Conservation (phyloP, 371 early-diverging fungal genomes). For the Zopfochytrium polystomum region DNA sequence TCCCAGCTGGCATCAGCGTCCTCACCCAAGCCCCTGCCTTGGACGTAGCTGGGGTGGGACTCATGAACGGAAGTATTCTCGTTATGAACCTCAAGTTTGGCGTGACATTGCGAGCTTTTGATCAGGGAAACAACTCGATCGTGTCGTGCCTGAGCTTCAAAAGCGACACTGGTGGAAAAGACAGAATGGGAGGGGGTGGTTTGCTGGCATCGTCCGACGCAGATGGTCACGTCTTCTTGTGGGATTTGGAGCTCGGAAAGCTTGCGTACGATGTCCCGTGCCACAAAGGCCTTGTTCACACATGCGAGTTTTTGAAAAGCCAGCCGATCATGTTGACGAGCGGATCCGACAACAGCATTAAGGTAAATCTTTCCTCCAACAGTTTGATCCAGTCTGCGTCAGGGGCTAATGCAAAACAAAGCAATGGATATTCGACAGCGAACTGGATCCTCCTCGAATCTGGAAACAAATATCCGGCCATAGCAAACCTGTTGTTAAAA, state of each 20-base stretch:
- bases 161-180: constrained; percentile 77
- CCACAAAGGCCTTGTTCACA: constrained; percentile 74
- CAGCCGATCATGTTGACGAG: constrained; percentile 85
- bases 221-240: constrained; percentile 84
- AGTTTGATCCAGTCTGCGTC: not conserved
- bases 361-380: constrained; percentile 47
- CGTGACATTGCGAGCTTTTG: constrained; percentile 66
- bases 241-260: constrained; percentile 82
- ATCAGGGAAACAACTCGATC: constrained; percentile 59
- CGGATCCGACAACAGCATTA: constrained; percentile 88
- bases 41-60: constrained; percentile 88
- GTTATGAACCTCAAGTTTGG: constrained; percentile 80
- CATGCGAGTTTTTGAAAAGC: constrained; percentile 72
- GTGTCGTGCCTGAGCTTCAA: constrained; percentile 81
- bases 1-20: constrained; percentile 72
- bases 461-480: constrained; percentile 84
- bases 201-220: too few species aligned
- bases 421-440: constrained; percentile 92
- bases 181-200: too few species aligned
- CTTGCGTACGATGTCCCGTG: constrained; percentile 73
- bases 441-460: constrained; percentile 74
- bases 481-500: constrained; percentile 74
- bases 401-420: constrained; percentile 29
- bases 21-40: constrained; percentile 85
- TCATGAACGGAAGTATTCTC: constrained; percentile 80